Percentiles rank a stretch among this genome's conserved stretches.
These are phyloP conservation scores for Coniophora puteana DNA, from an alignment of 1,284 basidiomycete genomes.

Conservation along the genomic window DNA sequence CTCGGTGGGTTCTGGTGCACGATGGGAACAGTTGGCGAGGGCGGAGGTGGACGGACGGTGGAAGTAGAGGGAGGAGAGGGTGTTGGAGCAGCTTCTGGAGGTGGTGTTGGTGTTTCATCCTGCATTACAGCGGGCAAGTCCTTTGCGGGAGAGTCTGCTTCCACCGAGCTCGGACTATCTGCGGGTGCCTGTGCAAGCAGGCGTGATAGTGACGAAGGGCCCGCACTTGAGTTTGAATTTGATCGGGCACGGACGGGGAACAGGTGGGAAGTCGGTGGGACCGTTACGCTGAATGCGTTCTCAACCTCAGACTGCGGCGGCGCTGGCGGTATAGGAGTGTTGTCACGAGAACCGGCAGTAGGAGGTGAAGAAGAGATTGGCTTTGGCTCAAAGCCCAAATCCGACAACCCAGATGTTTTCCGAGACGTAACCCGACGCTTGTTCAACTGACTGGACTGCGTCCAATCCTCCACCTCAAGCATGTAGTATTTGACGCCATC, in stretches of 20 bases:
- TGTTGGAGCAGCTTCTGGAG: too few relatives aligned
- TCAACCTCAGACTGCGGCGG: constrained; percentile 67
- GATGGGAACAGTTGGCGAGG: constrained; percentile 25
- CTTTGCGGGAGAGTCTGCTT: constrained; percentile 13
- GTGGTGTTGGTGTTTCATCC: constrained; percentile 31
- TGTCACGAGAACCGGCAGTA: too few relatives aligned
- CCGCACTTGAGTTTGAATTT: constrained; percentile 63
- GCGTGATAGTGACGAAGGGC: constrained; percentile 72
- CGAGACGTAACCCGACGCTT: constrained; percentile 55
- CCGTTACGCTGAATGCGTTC: constrained; percentile 57
- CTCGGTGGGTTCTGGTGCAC: constrained; percentile 26
- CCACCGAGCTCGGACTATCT: constrained; percentile 30
- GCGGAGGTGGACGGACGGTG: constrained; percentile 33
- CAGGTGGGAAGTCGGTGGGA: constrained; percentile 58
- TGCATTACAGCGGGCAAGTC: constrained; percentile 12
- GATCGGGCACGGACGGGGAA: constrained; percentile 60
- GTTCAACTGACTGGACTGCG: constrained; percentile 59
- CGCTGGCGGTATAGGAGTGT: constrained; percentile 42
- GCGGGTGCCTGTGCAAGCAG: constrained; percentile 66
- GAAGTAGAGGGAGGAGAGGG: too few relatives aligned
- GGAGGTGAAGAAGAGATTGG: too few relatives aligned
- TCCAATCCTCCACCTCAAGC: constrained; percentile 93
- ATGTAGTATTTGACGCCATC: constrained; percentile 92
- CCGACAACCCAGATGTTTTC: constrained; percentile 43
- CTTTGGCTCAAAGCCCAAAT: constrained; percentile 25